Conservation (phyloP, 495 filamentous ascomycete genomes). For the Xanthoparmelia taractica region DNA sequence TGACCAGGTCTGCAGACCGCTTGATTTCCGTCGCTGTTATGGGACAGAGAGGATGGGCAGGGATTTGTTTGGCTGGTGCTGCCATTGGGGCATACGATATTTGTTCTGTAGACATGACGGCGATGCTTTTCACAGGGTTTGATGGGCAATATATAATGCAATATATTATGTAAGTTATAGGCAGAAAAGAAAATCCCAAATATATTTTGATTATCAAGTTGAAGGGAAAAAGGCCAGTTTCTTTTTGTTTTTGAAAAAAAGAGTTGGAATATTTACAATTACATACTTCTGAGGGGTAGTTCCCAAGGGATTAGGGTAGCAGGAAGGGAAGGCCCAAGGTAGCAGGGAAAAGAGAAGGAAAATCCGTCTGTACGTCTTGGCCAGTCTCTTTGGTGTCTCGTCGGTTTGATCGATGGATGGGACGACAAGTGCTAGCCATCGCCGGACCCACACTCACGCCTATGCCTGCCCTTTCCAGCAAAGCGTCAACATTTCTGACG, state of each 20-base stretch:
- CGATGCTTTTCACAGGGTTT: too few relatives aligned
- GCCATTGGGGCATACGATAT: slow-evolving; percentile 14
- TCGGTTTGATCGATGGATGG: neutral
- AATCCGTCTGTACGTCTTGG: too few relatives aligned
- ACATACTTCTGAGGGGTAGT: too few relatives aligned
- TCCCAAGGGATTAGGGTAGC: too few relatives aligned
- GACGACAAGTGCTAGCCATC: neutral
- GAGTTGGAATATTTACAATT: too few relatives aligned
- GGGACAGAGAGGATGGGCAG: slow-evolving; percentile 27
- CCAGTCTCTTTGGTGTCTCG: too few relatives aligned
- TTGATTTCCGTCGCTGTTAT: slow-evolving; percentile 28
- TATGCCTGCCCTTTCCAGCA: slow-evolving; percentile 13
- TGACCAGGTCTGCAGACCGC: slow-evolving; percentile 24
- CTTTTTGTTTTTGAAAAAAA: too few relatives aligned
- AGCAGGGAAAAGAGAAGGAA: too few relatives aligned
- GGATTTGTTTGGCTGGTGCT: slow-evolving; percentile 15
- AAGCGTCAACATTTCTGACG: slow-evolving; percentile 8
- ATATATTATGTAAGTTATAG: too few relatives aligned
- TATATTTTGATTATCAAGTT: neutral
- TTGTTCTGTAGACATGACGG: slow-evolving; percentile 23
- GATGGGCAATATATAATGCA: too few relatives aligned
- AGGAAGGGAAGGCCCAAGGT: too few relatives aligned
- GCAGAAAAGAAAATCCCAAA: neutral
- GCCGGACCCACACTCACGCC: neutral
- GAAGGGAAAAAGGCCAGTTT: neutral